Evolutionary conservation across 306 rosid species (phyloP), one percentile per base, ranked within the genome.

Genomic region (Casuarina glauca): DNA sequence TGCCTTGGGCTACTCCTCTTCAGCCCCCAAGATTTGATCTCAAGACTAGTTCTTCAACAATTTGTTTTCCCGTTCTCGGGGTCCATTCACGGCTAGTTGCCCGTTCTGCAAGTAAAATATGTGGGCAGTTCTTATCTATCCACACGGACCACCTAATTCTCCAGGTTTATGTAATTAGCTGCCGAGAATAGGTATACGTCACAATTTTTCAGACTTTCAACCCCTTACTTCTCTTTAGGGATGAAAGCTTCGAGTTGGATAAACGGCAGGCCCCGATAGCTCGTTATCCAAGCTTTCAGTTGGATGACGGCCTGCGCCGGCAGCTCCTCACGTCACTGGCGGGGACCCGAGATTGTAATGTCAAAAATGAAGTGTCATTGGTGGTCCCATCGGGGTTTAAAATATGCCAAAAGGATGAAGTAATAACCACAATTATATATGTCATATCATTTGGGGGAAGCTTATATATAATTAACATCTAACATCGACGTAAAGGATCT

Each of bases 191-290:
- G 32, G 32, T 26, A 26, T 26, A 26, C 32, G 1, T 26, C 32
- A 26, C 38, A n/a, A 6, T 1, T 8, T 17, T 80, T 66, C 36
- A 70, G 42, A 57, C 36, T 69, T 63, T 69, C 50, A 75, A 57
- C 20, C 8, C 0, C 9, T 11, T 36, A 13, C 44, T 41, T 51
- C 39, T 38, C 38, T 41, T 0, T 9, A 10, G 6, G 52, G 63
- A 7, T 42, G 45, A n/a, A 66, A 72, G 66, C 42, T 54, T 77
- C 60, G 74, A 57, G 64, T 76, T 52, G 51, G 81, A 26, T 26
- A 26, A 26, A 26, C 32, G 32, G 32, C 32, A 26, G 32, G 32
- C 32, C 32, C 32, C 32, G 32, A 26, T 1, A 0, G 32, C 32
- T 26, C 32, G 32, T 0, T 26, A 26, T 26, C 32, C 32, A 26